Conservation (phyloP, 371 early-diverging fungal species). For the Chytridium lagenaria region DNA sequence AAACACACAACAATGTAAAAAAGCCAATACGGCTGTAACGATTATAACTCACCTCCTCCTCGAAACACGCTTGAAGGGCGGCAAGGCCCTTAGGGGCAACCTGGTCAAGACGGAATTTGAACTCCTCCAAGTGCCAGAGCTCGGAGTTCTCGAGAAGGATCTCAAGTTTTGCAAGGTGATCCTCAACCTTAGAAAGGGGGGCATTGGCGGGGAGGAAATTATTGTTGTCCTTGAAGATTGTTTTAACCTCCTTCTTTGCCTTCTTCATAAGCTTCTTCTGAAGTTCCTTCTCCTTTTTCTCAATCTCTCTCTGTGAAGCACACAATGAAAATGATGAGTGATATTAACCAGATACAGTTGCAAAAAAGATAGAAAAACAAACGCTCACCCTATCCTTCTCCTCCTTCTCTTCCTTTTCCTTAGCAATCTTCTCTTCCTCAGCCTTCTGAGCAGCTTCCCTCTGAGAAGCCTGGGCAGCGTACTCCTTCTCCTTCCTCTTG, state of each 20-base stretch:
- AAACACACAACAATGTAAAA: not conserved
- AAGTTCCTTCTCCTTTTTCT: constrained; percentile 54
- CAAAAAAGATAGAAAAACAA: too few relatives aligned
- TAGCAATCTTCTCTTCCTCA: constrained; percentile 45
- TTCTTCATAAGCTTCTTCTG: constrained; percentile 83
- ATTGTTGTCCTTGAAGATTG: constrained; percentile 77
- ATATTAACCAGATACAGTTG: too few relatives aligned
- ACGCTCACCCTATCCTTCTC: constrained; percentile 44
- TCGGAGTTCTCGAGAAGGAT: constrained; percentile 40
- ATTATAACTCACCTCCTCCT: constrained; percentile 43
- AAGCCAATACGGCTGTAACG: too few relatives aligned
- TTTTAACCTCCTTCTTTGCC: constrained; percentile 90
- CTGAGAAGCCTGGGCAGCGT: constrained; percentile 44
- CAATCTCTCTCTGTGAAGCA: constrained; percentile 29
- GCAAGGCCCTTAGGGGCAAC: constrained; percentile 32
- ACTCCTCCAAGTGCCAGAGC: constrained; percentile 44
- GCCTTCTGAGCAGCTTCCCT: constrained; percentile 41
- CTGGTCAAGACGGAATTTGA: constrained; percentile 44
- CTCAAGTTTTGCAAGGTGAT: constrained; percentile 43
- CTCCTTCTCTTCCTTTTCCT: constrained; percentile 46
- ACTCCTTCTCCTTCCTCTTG: constrained; percentile 87
- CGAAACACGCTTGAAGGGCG: constrained; percentile 38
- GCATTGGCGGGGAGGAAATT: constrained; percentile 66
- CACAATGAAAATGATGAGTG: too few relatives aligned
- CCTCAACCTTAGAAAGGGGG: constrained; percentile 30